Conservation (phyloP, 2,329 filamentous ascomycete genomes). For the Ilyonectria sp. region DNA sequence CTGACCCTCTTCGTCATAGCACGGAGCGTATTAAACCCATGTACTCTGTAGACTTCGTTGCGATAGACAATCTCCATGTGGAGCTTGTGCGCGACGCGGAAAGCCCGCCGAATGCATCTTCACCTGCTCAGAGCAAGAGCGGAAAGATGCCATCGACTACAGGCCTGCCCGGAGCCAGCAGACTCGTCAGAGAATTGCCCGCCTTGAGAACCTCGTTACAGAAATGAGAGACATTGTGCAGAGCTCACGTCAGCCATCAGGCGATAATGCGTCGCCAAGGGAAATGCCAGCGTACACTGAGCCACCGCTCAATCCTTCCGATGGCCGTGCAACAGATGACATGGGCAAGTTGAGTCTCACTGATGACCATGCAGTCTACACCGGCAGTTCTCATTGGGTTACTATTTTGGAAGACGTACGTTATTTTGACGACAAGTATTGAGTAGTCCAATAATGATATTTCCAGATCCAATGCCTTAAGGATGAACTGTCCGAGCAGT, state of each 20-base stretch:
- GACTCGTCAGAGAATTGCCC: conserved; percentile 35
- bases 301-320: not conserved
- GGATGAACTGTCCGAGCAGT: conserved; percentile 18
- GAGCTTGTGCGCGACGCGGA: conserved; percentile 19
- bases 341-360: conserved; percentile 23
- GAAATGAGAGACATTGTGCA: conserved; percentile 33
- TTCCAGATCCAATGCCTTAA: conserved; percentile 22
- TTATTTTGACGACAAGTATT: not conserved
- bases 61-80: conserved; percentile 23
- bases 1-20: not conserved
- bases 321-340: conserved; percentile 1
- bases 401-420: conserved; percentile 25
- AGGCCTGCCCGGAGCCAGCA: conserved; percentile 28
- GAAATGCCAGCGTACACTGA: not conserved
- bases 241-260: conserved; percentile 1
- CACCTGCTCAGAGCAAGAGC: conserved; percentile 33
- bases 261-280: not conserved
- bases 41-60: conserved; percentile 26
- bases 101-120: conserved; percentile 28
- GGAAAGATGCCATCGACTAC: conserved; percentile 38
- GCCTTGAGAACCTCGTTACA: conserved; percentile 36
- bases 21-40: not conserved
- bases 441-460: not conserved
- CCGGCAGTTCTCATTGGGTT: conserved; percentile 25
- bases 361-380: conserved; percentile 17